Evolutionary conservation across 176 grass and related monocot genomes (phyloP).

Genomic region (bread wheat (Triticum aestivum)): DNA sequence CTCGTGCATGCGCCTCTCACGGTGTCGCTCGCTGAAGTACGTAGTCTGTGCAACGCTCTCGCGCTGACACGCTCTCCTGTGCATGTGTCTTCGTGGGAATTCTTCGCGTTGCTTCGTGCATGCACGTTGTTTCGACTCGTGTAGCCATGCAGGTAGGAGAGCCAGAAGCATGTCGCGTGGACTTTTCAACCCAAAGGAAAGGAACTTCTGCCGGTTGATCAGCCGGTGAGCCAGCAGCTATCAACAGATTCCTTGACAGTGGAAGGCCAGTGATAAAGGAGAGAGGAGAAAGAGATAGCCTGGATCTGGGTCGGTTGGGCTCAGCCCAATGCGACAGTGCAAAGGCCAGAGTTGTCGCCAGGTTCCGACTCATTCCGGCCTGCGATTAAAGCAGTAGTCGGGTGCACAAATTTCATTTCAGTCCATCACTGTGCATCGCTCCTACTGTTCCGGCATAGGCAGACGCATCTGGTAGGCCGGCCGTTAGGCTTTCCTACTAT

Average conservation of each 20-base stretch:
- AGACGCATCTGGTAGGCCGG: neutral
- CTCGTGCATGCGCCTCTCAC: neutral
- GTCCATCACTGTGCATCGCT: neutral
- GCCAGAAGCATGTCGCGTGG: neutral
- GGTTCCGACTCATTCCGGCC: neutral
- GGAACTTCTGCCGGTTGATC: neutral
- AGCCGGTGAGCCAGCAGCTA: neutral
- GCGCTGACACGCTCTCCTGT: neutral
- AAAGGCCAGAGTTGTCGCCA: neutral
- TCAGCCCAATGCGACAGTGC: conserved; percentile 1
- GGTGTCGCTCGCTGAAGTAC: too few relatives aligned
- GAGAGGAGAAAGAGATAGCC: too few relatives aligned
- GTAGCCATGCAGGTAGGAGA: too few relatives aligned
- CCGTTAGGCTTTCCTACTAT: too few relatives aligned
- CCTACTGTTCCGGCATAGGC: neutral
- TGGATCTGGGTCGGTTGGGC: neutral
- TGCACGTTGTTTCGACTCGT: neutral
- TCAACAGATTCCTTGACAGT: neutral
- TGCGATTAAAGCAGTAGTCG: neutral
- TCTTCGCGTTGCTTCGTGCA: neutral
- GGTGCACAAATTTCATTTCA: neutral
- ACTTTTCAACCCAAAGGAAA: neutral
- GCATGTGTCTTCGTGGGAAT: neutral
- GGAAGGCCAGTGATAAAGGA: neutral
- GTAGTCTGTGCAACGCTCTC: neutral